Conservation (phyloP, 176 grass and related monocot genomes). For the Phoenix dactylifera region DNA sequence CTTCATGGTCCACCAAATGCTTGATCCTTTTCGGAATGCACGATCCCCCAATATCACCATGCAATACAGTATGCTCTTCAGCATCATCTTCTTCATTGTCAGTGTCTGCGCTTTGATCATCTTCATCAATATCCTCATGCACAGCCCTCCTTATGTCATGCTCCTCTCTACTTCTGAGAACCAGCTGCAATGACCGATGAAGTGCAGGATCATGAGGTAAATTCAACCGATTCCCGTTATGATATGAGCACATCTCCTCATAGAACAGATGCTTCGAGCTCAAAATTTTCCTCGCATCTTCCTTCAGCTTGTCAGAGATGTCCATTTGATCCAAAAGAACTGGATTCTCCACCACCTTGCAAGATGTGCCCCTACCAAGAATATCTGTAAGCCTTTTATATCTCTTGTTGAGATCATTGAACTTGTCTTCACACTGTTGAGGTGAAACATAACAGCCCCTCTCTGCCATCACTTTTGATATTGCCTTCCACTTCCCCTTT, state of each 20-base stretch:
- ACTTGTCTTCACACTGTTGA: conserved; percentile 97
- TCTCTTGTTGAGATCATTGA: conserved; percentile 97
- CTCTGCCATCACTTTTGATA: conserved; percentile 73
- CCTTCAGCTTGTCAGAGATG: conserved; percentile 82
- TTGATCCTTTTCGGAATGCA: conserved; percentile 46
- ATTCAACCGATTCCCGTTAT: conserved; percentile 70
- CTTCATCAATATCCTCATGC: conserved; percentile 41
- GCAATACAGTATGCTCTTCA: conserved; percentile 37
- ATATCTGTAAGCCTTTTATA: conserved; percentile 94
- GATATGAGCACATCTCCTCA: conserved; percentile 96
- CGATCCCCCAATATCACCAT: conserved; percentile 21
- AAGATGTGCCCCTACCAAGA: conserved; percentile 74
- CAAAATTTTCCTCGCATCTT: conserved; percentile 85
- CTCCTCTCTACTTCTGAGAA: conserved; percentile 69
- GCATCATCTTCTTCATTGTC: conserved; percentile 51
- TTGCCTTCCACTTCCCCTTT: conserved; percentile 95
- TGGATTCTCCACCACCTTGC: conserved; percentile 68
- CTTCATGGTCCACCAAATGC: conserved; percentile 22
- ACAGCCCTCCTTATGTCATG: conserved; percentile 29
- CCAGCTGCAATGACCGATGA: conserved; percentile 58
- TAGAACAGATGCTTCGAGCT: conserved; percentile 93
- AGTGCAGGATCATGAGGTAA: conserved; percentile 76
- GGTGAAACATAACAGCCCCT: conserved; percentile 82
- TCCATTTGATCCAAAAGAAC: conserved; percentile 63
- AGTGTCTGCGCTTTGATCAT: conserved; percentile 46